These are phyloP conservation scores for Gigaspora rosea DNA, from an alignment of 192 early-diverging fungal genomes.

Conservation along the genomic window DNA sequence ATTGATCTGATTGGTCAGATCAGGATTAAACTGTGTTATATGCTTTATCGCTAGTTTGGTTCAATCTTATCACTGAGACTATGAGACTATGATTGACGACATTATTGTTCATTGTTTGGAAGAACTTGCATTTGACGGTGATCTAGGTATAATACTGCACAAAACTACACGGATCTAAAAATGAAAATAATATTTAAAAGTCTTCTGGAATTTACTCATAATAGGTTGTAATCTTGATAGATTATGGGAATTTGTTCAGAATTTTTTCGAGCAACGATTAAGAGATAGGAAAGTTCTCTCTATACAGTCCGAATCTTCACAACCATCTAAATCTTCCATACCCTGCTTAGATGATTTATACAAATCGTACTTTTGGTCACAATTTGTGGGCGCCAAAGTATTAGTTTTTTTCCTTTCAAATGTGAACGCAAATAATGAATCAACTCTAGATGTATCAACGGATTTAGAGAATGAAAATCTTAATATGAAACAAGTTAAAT, in stretches of 20 bases:
- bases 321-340: not conserved
- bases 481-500: not conserved
- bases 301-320: conserved; percentile 11
- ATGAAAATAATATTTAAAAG: no score
- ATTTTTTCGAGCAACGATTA: conserved; percentile 29
- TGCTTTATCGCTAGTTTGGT: no score
- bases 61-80: no score
- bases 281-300: conserved; percentile 27
- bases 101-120: conserved; percentile 51
- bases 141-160: conserved; percentile 39
- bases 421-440: not conserved
- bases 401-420: not conserved
- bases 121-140: conserved; percentile 61
- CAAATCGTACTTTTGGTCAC: conserved; percentile 17
- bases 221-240: conserved; percentile 14
- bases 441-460: not conserved
- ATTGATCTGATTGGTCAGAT: no score
- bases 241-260: conserved; percentile 27
- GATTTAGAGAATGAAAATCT: not conserved
- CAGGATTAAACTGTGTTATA: no score
- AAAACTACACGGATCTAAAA: not conserved
- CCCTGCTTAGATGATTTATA: not conserved
- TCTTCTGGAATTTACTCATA: not conserved
- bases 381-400: not conserved
- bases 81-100: conserved; percentile 49